Percentiles rank a stretch among this genome's conserved stretches.
Evolutionary conservation across 805 yeast species (phyloP).

Genomic region (Sugiyamaella boreocaroliniensis): DNA sequence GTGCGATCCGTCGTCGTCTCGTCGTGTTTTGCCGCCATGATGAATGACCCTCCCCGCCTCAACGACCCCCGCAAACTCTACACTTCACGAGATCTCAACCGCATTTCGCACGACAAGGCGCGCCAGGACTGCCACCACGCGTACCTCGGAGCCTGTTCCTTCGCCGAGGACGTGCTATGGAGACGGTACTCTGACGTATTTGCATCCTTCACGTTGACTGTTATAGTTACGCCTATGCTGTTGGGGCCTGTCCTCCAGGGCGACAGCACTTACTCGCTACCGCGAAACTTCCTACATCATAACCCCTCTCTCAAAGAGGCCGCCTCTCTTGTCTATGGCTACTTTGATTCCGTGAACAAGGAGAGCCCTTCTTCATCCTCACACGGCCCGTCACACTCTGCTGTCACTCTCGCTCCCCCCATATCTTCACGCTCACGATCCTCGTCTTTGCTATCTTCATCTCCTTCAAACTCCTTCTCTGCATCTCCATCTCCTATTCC

Average conservation of each 20-base stretch:
- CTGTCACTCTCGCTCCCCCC: not conserved
- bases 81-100: constrained; percentile 48
- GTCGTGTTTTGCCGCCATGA: constrained; percentile 47
- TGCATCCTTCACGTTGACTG: constrained; percentile 12
- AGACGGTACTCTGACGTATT: constrained; percentile 22
- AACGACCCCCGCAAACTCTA: constrained; percentile 33
- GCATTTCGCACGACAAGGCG: constrained; percentile 44
- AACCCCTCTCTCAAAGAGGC: not conserved
- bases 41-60: constrained; percentile 33
- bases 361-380: too few species aligned
- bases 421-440: not conserved
- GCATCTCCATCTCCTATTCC: not conserved
- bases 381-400: too few species aligned
- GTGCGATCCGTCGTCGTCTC: constrained; percentile 46
- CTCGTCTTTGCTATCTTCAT: not conserved
- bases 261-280: not conserved
- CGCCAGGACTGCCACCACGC: constrained; percentile 37
- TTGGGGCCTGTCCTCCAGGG: constrained; percentile 16
- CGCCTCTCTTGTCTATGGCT: not conserved
- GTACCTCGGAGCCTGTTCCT: constrained; percentile 54
- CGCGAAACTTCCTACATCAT: not conserved
- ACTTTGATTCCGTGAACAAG: not conserved
- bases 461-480: not conserved
- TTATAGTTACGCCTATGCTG: constrained; percentile 17
- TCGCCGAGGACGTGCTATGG: constrained; percentile 60